Base-by-base conservation (phyloP, 139 green algal species). In the Micractinium sp. region DNA sequence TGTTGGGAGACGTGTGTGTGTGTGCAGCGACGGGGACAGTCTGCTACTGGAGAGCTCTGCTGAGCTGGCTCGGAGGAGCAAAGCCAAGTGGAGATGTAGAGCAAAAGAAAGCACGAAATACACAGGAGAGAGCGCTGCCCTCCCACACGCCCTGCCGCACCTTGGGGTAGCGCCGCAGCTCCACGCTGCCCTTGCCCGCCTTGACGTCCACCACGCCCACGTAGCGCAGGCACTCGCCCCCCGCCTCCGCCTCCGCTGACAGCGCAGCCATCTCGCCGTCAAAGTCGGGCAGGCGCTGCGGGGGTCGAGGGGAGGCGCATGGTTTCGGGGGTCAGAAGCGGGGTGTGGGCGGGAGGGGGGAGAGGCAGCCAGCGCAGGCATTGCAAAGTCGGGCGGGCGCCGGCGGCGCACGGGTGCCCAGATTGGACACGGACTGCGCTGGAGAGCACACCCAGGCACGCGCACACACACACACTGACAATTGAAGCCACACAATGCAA, bases 221-320 rank as follows among this genome's bases (percentile, higher is more conserved):
- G 91, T 96, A 99, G 38, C 98, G 94, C 82, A 99, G 93, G 85
- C 96, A 96, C 93, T 99, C 95, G 18, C 96, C 98, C n/a, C 71
- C 87, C 14, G 93, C 95, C 19, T 95, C 93, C 20, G 98, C 98
- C 85, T 95, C 95, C 19, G 92, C 66, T 67, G 95, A 73, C 81
- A 96, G 92, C 13, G 73, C 76, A 0, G 81, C 88, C 95, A 99
- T 98, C 18, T 98, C 95, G 13, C 53, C 92, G 86, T 99, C 98
- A 90, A 96, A 99, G 79, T 98, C 92, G 20, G 96, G 97, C 81
- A 99, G 94, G 53, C 92, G 89, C 84, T 92, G 82, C 66, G 61
- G 29, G 66, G 61, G n/a, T 39, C 23, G 63, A 5, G 63, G 63
- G 22, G 20, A 27, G 25, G 19, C 16, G 27, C 22, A 56, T 36